Base-by-base conservation (phyloP, 2,329 filamentous ascomycete species). In the Botrytis pseudocinerea region DNA sequence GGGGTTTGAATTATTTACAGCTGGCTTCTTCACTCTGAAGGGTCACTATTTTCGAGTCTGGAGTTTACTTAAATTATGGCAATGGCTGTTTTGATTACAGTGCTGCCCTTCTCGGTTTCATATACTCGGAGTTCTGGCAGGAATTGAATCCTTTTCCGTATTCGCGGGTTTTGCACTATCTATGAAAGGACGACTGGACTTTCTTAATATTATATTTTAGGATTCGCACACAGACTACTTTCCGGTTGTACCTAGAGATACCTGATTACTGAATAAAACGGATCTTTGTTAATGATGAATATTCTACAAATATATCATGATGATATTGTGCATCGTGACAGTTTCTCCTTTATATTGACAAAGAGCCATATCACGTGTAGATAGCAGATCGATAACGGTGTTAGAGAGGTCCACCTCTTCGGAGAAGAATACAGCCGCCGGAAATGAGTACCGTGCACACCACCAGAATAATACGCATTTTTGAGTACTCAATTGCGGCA, bases 111-210 rank as follows among this genome's bases (percentile, higher is more conserved):
- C 18, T 68, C n/a, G 38, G 18, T 28, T 69, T 42, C n/a, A 44
- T 69, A 42, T 57, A n/a, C 18, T 69, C n/a, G 65, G 65, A 69
- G 65, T 69, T 69, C n/a, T 69, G 48, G 65, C n/a, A 57, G 28
- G 35, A 57, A 57, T 69, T 42, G 51, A 57, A 44, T 35, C 48
- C 54, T 57, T 42, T 42, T 69, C 38, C 57, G 48, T 69, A 59
- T 57, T 69, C 6, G 38, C 48, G 65, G 65, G 16, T 32, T 44
- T 51, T 57, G 65, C 48, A 32, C 35, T 16, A 42, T 44, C n/a
- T 57, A 42, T 57, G 48, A 38, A 42, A 25, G 60, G 25, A n/a
- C 38, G 14, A 57, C 14, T 28, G 35, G 32, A 35, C 32, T 54
- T 66, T 51, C 32, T 40, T 48, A 54, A 57, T 35, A 69, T 57